Evolutionary conservation across 176 grass and related monocot genomes (phyloP).

Genomic region (Bonia amplexicaulis): DNA sequence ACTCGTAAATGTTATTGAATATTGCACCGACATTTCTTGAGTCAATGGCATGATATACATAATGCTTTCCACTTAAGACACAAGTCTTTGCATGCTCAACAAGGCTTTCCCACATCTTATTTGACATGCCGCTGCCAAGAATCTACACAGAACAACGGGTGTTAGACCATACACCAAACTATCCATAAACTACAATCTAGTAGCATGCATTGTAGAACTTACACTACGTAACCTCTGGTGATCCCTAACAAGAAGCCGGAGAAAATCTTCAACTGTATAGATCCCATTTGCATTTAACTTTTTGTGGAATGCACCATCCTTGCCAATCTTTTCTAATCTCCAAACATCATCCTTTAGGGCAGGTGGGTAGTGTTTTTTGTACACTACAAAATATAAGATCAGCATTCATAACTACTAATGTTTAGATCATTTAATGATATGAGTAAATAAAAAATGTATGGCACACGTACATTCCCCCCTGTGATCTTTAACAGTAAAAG

Average conservation of each 20-base stretch:
- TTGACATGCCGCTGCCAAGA: slow-evolving; percentile 82
- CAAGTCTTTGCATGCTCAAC: slow-evolving; percentile 95
- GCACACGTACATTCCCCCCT: slow-evolving; percentile 73
- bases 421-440: slow-evolving; percentile 11
- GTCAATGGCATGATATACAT: slow-evolving; percentile 67
- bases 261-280: slow-evolving; percentile 87
- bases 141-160: slow-evolving; percentile 45
- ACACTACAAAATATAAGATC: slow-evolving; percentile 56
- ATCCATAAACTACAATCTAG: slow-evolving; percentile 14
- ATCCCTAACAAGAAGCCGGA: slow-evolving; percentile 80
- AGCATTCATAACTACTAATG: slow-evolving; percentile 13
- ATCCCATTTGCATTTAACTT: slow-evolving; percentile 67
- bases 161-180: slow-evolving; percentile 22
- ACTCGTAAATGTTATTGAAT: slow-evolving; percentile 95
- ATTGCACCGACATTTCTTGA: slow-evolving; percentile 69
- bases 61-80: slow-evolving; percentile 79
- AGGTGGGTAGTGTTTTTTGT: slow-evolving; percentile 95
- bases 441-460: slow-evolving; percentile 9
- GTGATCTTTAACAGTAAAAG: slow-evolving; percentile 90
- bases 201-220: slow-evolving; percentile 35
- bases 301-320: slow-evolving; percentile 92
- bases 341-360: slow-evolving; percentile 86
- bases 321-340: slow-evolving; percentile 93
- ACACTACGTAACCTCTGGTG: slow-evolving; percentile 69
- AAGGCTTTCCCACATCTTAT: slow-evolving; percentile 97